These are phyloP conservation scores for Hirschfeldia incana DNA, from an alignment of 345 rosid species.

Conservation along the genomic window DNA sequence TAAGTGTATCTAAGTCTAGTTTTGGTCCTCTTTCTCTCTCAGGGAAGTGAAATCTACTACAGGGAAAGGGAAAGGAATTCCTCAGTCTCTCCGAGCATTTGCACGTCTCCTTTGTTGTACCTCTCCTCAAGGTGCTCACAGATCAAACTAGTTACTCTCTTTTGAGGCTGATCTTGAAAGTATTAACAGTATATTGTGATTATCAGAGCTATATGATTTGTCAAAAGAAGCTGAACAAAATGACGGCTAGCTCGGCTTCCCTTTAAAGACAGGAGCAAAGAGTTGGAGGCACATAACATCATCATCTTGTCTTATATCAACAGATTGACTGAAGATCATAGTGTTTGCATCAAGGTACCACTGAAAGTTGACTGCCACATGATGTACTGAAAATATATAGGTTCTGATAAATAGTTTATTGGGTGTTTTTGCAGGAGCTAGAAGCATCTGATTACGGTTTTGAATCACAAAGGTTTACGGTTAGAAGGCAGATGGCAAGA, in stretches of 20 bases:
- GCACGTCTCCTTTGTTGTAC: conserved; percentile 68
- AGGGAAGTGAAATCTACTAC: conserved; percentile 74
- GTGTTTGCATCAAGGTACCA: conserved; percentile 57
- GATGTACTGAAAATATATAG: background rate
- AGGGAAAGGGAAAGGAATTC: conserved; percentile 85
- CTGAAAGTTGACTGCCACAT: conserved; percentile 4
- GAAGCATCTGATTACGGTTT: conserved; percentile 26
- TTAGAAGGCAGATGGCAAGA: too few species aligned
- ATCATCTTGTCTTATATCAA: conserved; percentile 51
- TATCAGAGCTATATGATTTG: conserved; percentile 56
- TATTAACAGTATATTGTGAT: conserved; percentile 12
- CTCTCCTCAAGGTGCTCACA: conserved; percentile 54
- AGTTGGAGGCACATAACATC: conserved; percentile 64
- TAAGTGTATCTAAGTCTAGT: conserved; percentile 9
- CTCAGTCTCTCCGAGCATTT: too few species aligned
- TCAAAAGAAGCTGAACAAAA: conserved; percentile 62
- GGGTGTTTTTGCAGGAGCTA: conserved; percentile 44
- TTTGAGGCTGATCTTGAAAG: conserved; percentile 1
- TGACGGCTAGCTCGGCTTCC: conserved; percentile 81
- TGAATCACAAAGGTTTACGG: conserved; percentile 28
- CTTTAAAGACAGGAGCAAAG: too few species aligned
- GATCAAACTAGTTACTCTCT: conserved; percentile 8
- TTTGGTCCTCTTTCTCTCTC: conserved; percentile 18
- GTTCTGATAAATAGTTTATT: background rate
- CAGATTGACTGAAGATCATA: conserved; percentile 42